phyloP scores from a whole-genome alignment of 441 rosid species.

The Syzygium syzygioides region DNA sequence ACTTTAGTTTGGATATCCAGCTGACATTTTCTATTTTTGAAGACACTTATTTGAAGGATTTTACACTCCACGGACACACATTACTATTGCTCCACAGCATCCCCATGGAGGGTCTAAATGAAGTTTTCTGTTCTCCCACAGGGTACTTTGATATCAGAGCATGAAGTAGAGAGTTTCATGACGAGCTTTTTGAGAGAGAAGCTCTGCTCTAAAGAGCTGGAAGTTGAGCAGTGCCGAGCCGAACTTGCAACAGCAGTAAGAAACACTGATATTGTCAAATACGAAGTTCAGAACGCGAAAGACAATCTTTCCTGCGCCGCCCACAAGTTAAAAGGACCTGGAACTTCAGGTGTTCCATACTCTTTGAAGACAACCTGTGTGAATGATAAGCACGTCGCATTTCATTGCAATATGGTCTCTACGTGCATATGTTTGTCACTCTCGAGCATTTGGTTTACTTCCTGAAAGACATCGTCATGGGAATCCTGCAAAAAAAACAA shows the following conservation, averaged over 20 bases:
- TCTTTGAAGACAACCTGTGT: neutral
- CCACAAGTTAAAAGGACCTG: slow-evolving; percentile 60
- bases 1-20: neutral
- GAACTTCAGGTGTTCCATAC: slow-evolving; percentile 67
- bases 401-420: neutral
- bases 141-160: slow-evolving; percentile 53
- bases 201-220: slow-evolving; percentile 72
- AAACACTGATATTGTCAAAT: slow-evolving; percentile 62
- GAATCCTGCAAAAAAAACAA: slow-evolving; percentile 12
- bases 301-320: slow-evolving; percentile 56
- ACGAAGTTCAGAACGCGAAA: slow-evolving; percentile 59
- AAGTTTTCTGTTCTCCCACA: slow-evolving; percentile 16
- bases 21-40: neutral
- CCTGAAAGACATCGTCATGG: neutral
- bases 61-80: neutral
- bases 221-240: slow-evolving; percentile 71
- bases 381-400: neutral
- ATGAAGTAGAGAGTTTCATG: slow-evolving; percentile 64
- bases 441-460: neutral
- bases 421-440: neutral
- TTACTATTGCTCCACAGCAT: neutral
- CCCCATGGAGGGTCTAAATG: neutral
- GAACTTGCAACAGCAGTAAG: slow-evolving; percentile 72
- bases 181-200: slow-evolving; percentile 76
- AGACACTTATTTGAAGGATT: neutral